Base-by-base conservation (phyloP, 768 basidiomycete species). In the Sporobolomyces roseus region DNA sequence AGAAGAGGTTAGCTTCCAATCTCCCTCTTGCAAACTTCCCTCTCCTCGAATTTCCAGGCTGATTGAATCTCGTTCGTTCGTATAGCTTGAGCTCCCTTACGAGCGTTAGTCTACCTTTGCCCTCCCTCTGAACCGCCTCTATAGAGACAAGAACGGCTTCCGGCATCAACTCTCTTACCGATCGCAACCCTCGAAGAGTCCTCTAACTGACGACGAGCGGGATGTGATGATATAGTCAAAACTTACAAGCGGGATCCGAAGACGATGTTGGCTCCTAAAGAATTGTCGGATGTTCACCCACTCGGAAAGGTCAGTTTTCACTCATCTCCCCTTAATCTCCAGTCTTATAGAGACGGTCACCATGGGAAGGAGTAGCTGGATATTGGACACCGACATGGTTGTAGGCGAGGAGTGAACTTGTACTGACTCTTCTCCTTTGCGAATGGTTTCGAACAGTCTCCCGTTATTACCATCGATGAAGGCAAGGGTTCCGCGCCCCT, bases 171-270 rank as follows among this genome's bases (percentile, higher is more conserved):
- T 38, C 54, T 14, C 33, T 12, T 36, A 23, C 3, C 3, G 38
- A 7, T n/a, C 17, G 25, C n/a, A 45, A 12, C 8, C 13, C 27
- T 41, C 56, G 38, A 38, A 25, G n/a, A n/a, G n/a, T n/a, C n/a
- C n/a, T n/a, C n/a, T n/a, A n/a, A n/a, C n/a, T n/a, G n/a, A n/a
- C n/a, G n/a, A n/a, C n/a, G n/a, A n/a, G n/a, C n/a, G n/a, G n/a
- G n/a, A n/a, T n/a, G n/a, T n/a, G n/a, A n/a, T n/a, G n/a, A 9
- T 21, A n/a, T 46, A 68, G 70, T 71, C 58, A 71, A 71, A 58
- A 36, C 25, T 17, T 71, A 71, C 62, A 53, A 45, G 51, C 70
- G 70, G n/a, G 48, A 66, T 60, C 19, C 56, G 3, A 54, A 54
- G 51, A 66, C 61, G 0, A 38, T 46, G 41, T 60, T 67, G 16